Conservation (phyloP, 208 protist species). For the Tritrichomonas musculus region DNA sequence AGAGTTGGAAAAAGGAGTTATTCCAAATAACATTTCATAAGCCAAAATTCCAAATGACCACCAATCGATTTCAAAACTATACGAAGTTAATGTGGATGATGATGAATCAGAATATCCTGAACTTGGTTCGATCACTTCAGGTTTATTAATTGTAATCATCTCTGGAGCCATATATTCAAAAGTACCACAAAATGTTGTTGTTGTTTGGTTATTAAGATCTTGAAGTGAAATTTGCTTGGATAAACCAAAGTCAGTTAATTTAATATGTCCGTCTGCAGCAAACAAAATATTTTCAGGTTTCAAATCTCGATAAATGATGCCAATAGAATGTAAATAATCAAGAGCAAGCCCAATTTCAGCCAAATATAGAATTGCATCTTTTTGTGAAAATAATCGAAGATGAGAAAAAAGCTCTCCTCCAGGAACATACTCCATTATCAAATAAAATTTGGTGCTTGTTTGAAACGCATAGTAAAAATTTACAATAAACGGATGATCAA, state of each 20-base stretch:
- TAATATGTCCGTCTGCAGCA: slow-evolving; percentile 36
- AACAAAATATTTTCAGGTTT: slow-evolving; percentile 44
- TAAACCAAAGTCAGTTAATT: slow-evolving; percentile 43
- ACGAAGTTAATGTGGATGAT: too few relatives aligned
- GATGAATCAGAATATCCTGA: too few relatives aligned
- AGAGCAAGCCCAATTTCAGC: slow-evolving; percentile 36
- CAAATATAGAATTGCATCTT: slow-evolving; percentile 27
- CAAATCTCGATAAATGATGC: slow-evolving; percentile 34
- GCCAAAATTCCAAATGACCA: slow-evolving; percentile 25
- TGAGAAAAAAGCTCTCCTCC: not conserved
- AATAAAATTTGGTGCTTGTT: not conserved
- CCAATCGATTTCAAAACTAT: not conserved
- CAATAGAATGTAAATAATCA: slow-evolving; percentile 34
- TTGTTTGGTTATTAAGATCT: not conserved
- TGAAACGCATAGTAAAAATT: not conserved
- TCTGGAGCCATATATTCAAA: not conserved
- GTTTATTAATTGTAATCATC: not conserved
- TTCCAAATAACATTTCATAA: slow-evolving; percentile 12
- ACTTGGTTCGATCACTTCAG: too few relatives aligned
- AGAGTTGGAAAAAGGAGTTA: not conserved
- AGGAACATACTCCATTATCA: slow-evolving; percentile 14
- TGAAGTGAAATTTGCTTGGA: slow-evolving; percentile 34
- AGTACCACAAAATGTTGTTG: not conserved
- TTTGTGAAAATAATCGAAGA: not conserved
- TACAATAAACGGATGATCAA: not conserved